Conservation (phyloP, 805 yeast genomes). For the Candida ipomoeae region DNA sequence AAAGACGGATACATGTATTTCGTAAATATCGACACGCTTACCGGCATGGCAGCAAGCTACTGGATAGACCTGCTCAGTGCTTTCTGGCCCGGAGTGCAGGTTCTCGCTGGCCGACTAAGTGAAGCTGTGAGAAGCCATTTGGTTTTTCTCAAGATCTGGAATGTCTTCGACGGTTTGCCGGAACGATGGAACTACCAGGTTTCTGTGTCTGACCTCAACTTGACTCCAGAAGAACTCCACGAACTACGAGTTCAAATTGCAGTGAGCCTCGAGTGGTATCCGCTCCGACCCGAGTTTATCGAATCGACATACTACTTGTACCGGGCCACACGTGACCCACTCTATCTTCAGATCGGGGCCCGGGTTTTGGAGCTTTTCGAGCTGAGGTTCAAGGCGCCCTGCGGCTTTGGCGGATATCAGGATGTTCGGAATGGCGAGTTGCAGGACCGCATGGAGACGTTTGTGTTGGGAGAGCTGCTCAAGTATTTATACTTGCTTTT, state of each 20-base stretch:
- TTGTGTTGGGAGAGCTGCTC: constrained; percentile 81
- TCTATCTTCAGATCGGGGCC: constrained; percentile 73
- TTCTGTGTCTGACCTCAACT: not conserved
- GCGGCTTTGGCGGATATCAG: constrained; percentile 80
- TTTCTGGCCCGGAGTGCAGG: constrained; percentile 84
- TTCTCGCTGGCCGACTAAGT: constrained; percentile 65
- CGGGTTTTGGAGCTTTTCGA: constrained; percentile 55
- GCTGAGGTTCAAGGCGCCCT: constrained; percentile 48
- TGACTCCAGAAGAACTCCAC: not conserved
- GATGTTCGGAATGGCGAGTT: constrained; percentile 58
- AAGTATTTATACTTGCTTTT: constrained; percentile 79
- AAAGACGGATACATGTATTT: constrained; percentile 32
- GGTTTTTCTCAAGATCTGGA: constrained; percentile 73
- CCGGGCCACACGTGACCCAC: constrained; percentile 81
- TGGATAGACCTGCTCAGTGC: constrained; percentile 91
- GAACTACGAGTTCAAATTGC: constrained; percentile 15
- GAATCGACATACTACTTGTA: constrained; percentile 85
- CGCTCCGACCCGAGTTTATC: constrained; percentile 85
- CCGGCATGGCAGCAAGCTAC: constrained; percentile 46
- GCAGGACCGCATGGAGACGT: constrained; percentile 88
- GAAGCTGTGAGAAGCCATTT: constrained; percentile 63
- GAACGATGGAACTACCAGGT: constrained; percentile 66
- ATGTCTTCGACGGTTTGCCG: constrained; percentile 74
- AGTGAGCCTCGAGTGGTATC: constrained; percentile 80
- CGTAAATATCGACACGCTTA: constrained; percentile 53